Conservation (phyloP, 2,329 filamentous ascomycete species). For the Rutstroemia sp. region DNA sequence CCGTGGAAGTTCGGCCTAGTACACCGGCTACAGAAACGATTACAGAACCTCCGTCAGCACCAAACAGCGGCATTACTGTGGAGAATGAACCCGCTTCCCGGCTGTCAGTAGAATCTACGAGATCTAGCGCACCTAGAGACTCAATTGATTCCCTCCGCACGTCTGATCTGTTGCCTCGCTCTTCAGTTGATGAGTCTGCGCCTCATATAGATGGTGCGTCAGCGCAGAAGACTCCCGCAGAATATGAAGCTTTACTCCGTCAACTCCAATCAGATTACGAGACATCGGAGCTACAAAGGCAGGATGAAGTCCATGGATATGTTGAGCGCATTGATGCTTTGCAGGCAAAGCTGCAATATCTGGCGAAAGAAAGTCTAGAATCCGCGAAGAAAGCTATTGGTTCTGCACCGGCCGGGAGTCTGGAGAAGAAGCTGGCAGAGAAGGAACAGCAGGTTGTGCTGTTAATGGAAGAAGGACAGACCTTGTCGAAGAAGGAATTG, state of each 20-base stretch:
- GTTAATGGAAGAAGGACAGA: conserved; percentile 87
- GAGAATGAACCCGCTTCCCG: conserved; percentile 19
- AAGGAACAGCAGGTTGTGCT: conserved; percentile 87
- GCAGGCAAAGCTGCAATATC: conserved; percentile 82
- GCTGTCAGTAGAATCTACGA: conserved; percentile 23
- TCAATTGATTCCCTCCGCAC: conserved; percentile 21
- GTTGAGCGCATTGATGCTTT: conserved; percentile 87
- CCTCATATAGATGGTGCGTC: conserved; percentile 6
- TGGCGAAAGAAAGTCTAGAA: conserved; percentile 73
- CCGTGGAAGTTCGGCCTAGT: conserved; percentile 13
- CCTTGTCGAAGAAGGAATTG: conserved; percentile 77
- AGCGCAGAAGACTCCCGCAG: conserved; percentile 16
- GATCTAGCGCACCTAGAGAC: conserved; percentile 20
- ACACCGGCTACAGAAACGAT: not conserved
- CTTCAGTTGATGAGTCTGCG: conserved; percentile 26
- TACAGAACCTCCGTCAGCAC: conserved; percentile 2
- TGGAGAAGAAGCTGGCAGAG: conserved; percentile 75
- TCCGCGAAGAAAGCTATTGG: conserved; percentile 62
- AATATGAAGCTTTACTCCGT: conserved; percentile 35
- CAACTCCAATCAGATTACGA: conserved; percentile 30
- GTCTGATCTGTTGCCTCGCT: conserved; percentile 17
- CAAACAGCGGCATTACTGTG: conserved; percentile 12
- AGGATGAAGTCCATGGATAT: conserved; percentile 77
- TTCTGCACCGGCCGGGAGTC: conserved; percentile 54
- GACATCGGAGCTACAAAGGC: conserved; percentile 41